A percentile compares a stretch with the other conserved stretches of the same genome.
phyloP scores from a whole-genome alignment of 2,329 filamentous ascomycete genomes.

The Verticillium zaregamsianum region DNA sequence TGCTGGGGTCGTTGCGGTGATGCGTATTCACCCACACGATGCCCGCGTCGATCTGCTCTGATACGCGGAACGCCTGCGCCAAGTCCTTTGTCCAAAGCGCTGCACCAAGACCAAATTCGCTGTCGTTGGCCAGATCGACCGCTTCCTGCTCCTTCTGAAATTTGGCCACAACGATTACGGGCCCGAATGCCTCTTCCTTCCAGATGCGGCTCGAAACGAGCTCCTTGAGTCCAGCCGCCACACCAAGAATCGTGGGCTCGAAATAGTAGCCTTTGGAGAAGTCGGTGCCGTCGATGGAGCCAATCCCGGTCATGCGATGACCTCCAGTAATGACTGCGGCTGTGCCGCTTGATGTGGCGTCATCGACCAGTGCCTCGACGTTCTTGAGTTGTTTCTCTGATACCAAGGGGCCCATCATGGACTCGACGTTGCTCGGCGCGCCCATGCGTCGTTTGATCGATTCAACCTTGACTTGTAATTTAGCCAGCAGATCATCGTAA shows the following conservation, averaged over 20 bases:
- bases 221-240: slow-evolving; percentile 45
- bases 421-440: slow-evolving; percentile 48
- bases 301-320: slow-evolving; percentile 39
- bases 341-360: slow-evolving; percentile 53
- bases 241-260: slow-evolving; percentile 67
- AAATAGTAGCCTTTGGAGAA: slow-evolving; percentile 67
- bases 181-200: slow-evolving; percentile 79
- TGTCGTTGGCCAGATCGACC: slow-evolving; percentile 67
- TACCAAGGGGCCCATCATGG: slow-evolving; percentile 62
- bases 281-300: slow-evolving; percentile 45
- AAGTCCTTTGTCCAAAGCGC: slow-evolving; percentile 74
- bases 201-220: slow-evolving; percentile 70
- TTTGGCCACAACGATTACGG: slow-evolving; percentile 69
- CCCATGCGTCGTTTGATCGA: slow-evolving; percentile 52
- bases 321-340: slow-evolving; percentile 39
- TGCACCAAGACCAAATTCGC: slow-evolving; percentile 71
- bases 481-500: slow-evolving; percentile 59
- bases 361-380: slow-evolving; percentile 61
- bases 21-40: slow-evolving; percentile 57
- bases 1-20: slow-evolving; percentile 68
- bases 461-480: slow-evolving; percentile 60
- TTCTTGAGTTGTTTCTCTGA: slow-evolving; percentile 59
- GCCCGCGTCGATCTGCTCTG: slow-evolving; percentile 66
- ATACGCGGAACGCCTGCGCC: slow-evolving; percentile 68
- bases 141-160: slow-evolving; percentile 72